These are phyloP conservation scores for Shiraia bambusicola DNA, from an alignment of 2,329 filamentous ascomycete species.

Conservation along the genomic window DNA sequence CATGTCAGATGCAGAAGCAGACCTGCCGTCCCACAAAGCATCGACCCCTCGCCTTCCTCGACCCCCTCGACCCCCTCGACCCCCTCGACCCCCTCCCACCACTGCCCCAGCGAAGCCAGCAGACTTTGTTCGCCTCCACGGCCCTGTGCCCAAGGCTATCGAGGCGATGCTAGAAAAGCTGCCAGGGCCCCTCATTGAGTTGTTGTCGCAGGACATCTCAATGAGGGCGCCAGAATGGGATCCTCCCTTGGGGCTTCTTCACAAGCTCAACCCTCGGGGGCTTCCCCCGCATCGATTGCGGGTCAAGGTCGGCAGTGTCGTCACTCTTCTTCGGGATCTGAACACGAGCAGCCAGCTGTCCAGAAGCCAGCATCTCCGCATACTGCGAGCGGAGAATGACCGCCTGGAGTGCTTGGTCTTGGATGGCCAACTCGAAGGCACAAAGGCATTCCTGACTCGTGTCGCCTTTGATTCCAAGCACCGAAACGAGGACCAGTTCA, in stretches of 20 bases:
- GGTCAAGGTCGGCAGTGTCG: constrained; percentile 37
- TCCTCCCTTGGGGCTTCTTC: constrained; percentile 27
- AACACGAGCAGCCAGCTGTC: constrained; percentile 33
- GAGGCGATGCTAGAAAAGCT: constrained; percentile 28
- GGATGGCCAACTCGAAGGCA: constrained; percentile 38
- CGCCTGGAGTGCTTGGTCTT: constrained; percentile 37
- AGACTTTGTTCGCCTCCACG: constrained; percentile 32
- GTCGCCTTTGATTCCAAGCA: constrained; percentile 32
- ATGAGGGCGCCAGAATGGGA: constrained; percentile 23
- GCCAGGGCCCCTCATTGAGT: constrained; percentile 32
- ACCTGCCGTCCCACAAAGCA: background rate
- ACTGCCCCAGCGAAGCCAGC: background rate
- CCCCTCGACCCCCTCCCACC: constrained; percentile 2
- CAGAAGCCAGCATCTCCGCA: constrained; percentile 36
- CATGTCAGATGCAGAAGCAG: constrained; percentile 29
- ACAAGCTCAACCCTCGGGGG: constrained; percentile 36
- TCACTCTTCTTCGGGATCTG: constrained; percentile 30
- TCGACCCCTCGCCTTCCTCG: constrained; percentile 3
- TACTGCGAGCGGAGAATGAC: constrained; percentile 30
- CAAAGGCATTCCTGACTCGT: constrained; percentile 33
- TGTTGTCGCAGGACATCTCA: constrained; percentile 36
- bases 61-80: background rate
- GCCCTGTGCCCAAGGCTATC: constrained; percentile 30
- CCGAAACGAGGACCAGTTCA: constrained; percentile 27
- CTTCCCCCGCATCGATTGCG: constrained; percentile 39